These are phyloP conservation scores for Colletotrichum sidae DNA, from an alignment of 2,329 filamentous ascomycete species.

Conservation along the genomic window DNA sequence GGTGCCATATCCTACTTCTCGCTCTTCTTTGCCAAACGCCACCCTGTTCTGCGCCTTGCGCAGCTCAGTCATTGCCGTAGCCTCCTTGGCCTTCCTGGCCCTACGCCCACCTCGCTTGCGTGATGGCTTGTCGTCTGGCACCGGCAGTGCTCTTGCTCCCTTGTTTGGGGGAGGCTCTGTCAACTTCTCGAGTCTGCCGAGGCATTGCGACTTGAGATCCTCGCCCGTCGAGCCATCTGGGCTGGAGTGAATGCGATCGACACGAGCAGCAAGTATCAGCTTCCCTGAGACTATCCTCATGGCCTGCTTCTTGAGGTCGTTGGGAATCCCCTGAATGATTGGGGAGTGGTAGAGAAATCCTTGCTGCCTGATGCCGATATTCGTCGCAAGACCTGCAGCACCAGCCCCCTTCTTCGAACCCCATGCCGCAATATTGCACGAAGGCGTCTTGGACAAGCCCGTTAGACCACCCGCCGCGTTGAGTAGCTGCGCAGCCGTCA, in stretches of 20 bases:
- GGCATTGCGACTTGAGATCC: slow-evolving; percentile 82
- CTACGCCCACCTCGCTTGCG: slow-evolving; percentile 91
- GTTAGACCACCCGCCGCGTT: slow-evolving; percentile 92
- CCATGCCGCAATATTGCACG: slow-evolving; percentile 91
- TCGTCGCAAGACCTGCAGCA: slow-evolving; percentile 85
- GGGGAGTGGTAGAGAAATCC: slow-evolving; percentile 94
- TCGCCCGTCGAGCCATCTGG: slow-evolving; percentile 87
- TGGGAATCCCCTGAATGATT: slow-evolving; percentile 83
- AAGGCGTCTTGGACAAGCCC: slow-evolving; percentile 89
- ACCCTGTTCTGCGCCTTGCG: slow-evolving; percentile 96
- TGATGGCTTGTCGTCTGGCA: slow-evolving; percentile 94
- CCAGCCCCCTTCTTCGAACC: slow-evolving; percentile 89
- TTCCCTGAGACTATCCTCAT: slow-evolving; percentile 96
- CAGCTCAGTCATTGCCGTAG: slow-evolving; percentile 95
- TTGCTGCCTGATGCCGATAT: slow-evolving; percentile 89
- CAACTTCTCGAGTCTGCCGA: slow-evolving; percentile 90
- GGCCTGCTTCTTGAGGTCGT: slow-evolving; percentile 89
- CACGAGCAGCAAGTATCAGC: slow-evolving; percentile 90
- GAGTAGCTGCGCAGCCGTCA: slow-evolving; percentile 95
- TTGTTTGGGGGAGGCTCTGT: slow-evolving; percentile 93
- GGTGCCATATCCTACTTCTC: slow-evolving; percentile 89
- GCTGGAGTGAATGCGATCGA: slow-evolving; percentile 86
- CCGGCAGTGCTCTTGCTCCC: slow-evolving; percentile 85
- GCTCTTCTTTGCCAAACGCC: slow-evolving; percentile 95
- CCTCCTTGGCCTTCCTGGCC: slow-evolving; percentile 95